These are phyloP conservation scores for Tephrocybe sp. DNA, from an alignment of 768 basidiomycete genomes.

Conservation along the genomic window DNA sequence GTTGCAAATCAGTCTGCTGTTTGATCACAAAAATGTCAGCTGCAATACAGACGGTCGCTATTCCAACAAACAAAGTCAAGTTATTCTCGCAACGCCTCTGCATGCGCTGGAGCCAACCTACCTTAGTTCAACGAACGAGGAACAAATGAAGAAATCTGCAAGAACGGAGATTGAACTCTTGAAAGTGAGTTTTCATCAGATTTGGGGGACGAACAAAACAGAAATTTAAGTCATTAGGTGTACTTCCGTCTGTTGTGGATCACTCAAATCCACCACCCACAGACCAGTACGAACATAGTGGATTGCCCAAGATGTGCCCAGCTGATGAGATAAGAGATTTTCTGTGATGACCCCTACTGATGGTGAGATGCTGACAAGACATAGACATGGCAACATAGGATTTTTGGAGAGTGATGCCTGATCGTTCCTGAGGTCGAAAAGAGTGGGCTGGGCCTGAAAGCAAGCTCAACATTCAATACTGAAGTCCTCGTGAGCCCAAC, in stretches of 20 bases:
- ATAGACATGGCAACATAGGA: constrained; percentile 1
- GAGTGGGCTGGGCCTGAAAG: background rate
- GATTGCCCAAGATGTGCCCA: background rate
- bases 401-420: background rate
- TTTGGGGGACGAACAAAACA: too few species aligned
- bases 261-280: background rate
- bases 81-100: background rate
- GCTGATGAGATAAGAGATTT: background rate
- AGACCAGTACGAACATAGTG: background rate
- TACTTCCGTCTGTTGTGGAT: constrained; percentile 8
- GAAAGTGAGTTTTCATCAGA: too few species aligned
- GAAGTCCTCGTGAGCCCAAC: background rate
- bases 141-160: too few species aligned
- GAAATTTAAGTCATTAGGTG: background rate
- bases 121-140: too few species aligned
- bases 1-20: background rate
- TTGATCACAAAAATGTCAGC: constrained; percentile 8
- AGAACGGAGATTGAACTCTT: too few species aligned
- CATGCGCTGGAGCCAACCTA: too few species aligned
- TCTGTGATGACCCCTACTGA: background rate
- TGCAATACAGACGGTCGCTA: background rate
- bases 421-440: constrained; percentile 4
- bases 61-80: constrained; percentile 1
- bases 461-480: background rate
- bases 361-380: background rate